Conservation (phyloP, 116 monocot species). For the Papilionanthe hybrid region DNA sequence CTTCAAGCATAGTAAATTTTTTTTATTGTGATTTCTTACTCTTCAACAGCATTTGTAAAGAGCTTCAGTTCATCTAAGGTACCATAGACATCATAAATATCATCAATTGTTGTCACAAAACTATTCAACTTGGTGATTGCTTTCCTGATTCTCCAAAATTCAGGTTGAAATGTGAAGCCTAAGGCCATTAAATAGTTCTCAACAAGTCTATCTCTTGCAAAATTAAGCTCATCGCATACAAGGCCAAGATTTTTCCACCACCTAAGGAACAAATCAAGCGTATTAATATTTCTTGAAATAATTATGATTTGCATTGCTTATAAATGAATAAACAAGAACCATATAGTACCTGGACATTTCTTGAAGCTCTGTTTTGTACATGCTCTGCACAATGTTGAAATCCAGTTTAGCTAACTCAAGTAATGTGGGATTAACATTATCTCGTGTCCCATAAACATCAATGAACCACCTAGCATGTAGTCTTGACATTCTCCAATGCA, state of each 20-base stretch:
- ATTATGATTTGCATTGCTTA: not conserved
- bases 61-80: conserved; percentile 20
- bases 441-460: not conserved
- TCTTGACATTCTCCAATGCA: conserved; percentile 10
- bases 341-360: conserved; percentile 11
- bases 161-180: conserved; percentile 11
- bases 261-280: not conserved
- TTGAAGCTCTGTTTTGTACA: conserved; percentile 10
- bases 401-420: conserved; percentile 17
- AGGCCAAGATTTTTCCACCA: conserved; percentile 9
- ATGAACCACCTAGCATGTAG: conserved; percentile 14
- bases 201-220: conserved; percentile 5
- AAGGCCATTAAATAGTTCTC: conserved; percentile 13
- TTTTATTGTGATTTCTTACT: conserved; percentile 7
- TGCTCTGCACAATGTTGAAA: conserved; percentile 17
- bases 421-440: not conserved
- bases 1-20: not conserved
- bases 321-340: not conserved
- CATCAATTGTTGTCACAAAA: conserved; percentile 13
- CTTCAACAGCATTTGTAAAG: conserved; percentile 18
- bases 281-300: not conserved
- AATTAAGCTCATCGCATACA: not conserved
- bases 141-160: conserved; percentile 7
- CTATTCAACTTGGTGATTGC: conserved; percentile 6
- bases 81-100: conserved; percentile 31